These are phyloP conservation scores for Xylaria nigripes DNA, from an alignment of 495 filamentous ascomycete genomes.

Conservation along the genomic window DNA sequence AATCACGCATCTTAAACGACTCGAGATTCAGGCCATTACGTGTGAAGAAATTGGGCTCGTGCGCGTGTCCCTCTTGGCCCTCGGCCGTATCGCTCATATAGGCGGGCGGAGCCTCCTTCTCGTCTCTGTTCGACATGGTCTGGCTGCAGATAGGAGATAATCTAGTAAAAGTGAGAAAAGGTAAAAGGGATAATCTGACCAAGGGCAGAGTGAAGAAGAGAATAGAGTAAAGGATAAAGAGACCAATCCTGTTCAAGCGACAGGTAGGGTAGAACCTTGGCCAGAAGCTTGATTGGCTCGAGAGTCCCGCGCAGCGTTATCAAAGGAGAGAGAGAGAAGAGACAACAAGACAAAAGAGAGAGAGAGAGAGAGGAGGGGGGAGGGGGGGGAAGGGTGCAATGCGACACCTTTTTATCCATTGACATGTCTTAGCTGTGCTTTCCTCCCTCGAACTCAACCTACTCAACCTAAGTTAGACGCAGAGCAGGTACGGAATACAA, in stretches of 20 bases:
- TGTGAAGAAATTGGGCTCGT: constrained; percentile 36
- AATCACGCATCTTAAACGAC: constrained; percentile 41
- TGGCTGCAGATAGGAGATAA: background rate
- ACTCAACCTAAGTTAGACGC: too few species aligned
- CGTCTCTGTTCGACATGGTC: constrained; percentile 17
- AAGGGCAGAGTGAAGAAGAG: too few species aligned
- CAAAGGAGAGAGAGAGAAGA: background rate
- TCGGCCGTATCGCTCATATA: constrained; percentile 6
- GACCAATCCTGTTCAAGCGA: background rate
- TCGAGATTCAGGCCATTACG: constrained; percentile 44
- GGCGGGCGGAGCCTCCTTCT: constrained; percentile 21
- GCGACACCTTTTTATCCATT: background rate
- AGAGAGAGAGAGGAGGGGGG: background rate
- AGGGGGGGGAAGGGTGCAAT: background rate
- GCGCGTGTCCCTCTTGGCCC: too few species aligned
- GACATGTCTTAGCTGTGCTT: too few species aligned
- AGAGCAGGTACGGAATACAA: too few species aligned
- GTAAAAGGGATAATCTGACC: background rate
- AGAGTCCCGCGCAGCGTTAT: background rate
- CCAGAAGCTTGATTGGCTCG: background rate
- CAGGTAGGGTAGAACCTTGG: background rate
- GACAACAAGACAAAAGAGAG: background rate
- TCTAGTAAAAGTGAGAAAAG: background rate
- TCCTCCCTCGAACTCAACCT: too few species aligned
- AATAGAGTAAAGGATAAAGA: background rate